phyloP scores from a whole-genome alignment of 169 alveolate species.

The Plasmodium relictum region DNA sequence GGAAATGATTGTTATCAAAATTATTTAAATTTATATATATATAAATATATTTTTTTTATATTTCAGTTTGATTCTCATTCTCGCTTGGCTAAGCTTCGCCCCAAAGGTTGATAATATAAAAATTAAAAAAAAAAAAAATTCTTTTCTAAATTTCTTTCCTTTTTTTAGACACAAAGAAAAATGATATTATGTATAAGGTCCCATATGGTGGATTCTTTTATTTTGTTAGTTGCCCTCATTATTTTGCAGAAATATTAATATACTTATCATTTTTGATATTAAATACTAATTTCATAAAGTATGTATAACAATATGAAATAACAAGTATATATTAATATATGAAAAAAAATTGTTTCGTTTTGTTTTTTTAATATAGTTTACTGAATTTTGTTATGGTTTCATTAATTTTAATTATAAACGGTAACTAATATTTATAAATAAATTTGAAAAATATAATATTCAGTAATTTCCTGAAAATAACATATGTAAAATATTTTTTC shows the following conservation, averaged over 20 bases:
- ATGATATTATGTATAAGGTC: constrained; percentile 79
- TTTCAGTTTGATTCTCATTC: constrained; percentile 59
- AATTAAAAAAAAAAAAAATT: background rate
- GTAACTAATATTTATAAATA: constrained; percentile 9
- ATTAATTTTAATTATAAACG: constrained; percentile 38
- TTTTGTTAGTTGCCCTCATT: constrained; percentile 89
- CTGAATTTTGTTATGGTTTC: constrained; percentile 39
- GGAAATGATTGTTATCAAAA: too few species aligned
- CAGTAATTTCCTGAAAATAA: background rate
- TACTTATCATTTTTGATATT: constrained; percentile 81
- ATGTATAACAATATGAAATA: background rate
- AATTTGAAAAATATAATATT: background rate
- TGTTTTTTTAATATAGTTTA: constrained; percentile 11
- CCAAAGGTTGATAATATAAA: constrained; percentile 57
- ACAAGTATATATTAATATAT: background rate
- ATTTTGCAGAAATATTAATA: constrained; percentile 86
- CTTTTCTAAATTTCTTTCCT: constrained; percentile 24
- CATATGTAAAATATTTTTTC: background rate
- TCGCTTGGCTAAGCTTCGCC: constrained; percentile 68
- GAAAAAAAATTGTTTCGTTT: background rate
- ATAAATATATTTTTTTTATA: background rate
- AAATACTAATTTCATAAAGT: constrained; percentile 64
- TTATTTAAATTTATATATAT: background rate
- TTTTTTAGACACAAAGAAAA: constrained; percentile 26
- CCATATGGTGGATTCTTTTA: constrained; percentile 88